Base-by-base conservation (phyloP, 2,329 filamentous ascomycete genomes). In the Penicillium rolfsii region DNA sequence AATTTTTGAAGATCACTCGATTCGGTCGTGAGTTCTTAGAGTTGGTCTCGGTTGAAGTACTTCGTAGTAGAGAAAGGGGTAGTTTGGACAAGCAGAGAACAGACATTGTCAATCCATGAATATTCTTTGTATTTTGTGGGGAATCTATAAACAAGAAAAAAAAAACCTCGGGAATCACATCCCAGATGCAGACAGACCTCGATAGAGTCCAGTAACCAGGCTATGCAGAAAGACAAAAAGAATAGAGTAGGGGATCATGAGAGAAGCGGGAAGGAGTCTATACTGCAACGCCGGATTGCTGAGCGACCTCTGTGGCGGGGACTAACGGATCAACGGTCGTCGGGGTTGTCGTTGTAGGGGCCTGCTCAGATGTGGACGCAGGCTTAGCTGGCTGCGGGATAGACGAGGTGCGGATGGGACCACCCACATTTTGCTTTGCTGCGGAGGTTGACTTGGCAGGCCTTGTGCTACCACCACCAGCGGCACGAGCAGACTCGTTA, bases 401-500 rank as follows among this genome's bases (percentile, higher is more conserved):
- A 49, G 71, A 70, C 52, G 68, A 70, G 28, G 73, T 75, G 49
- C 75, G 74, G 41, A 77, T 73, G 1, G 75, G 75, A 24, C 75
- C 74, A 24, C 75, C 74, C 24, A 69, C 67, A 11, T 64, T 68
- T 48, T 65, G 69, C 16, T 61, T 46, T 36, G 61, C 53, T 5
- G 71, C 63, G 8, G 70, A 66, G 7, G 59, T 53, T 5, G 65
- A 43, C 59, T 76, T 76, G 7, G 62, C 3, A 1, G 53, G 62
- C 12, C 73, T 61, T 3, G 64, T 60, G n/a, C 61, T 65, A 19
- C 65, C 66, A n/a, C 75, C 68, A 9, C 75, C 68, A 24, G 74
- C 75, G 6, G 74, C 75, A 45, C 71, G 70, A 24, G 74, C 75
- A 38, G 75, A 66, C 56, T 76, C 71, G 19, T 75, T 76, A 30